Base-by-base conservation (phyloP, 768 basidiomycete species). In the Gyrodon lividus region DNA sequence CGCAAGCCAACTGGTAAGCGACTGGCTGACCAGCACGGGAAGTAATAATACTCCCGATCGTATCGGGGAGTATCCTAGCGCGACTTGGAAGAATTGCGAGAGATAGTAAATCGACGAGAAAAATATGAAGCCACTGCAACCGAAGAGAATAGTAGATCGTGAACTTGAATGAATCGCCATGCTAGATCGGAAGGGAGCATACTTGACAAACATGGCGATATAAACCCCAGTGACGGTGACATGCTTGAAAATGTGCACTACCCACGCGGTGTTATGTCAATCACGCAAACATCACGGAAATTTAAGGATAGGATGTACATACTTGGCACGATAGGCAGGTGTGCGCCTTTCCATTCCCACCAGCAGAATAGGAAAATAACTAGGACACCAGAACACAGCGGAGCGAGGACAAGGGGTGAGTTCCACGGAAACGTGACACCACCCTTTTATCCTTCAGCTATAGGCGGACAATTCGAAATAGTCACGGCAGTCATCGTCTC, bases 71-170 rank as follows among this genome's bases (percentile, higher is more conserved):
- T 79, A 81, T 6, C 82, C 83, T 16, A 84, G 68, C 4, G 80
- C 84, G 7, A 87, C 80, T 68, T 89, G 87, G 69, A 88, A 86
- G 63, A 81, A 89, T 56, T 86, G 83, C 2, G 89, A 87, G 0
- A 89, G 75, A 59, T 87, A 88, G 65, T 82, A 88, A 13, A 87
- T 62, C 8, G 84, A 77, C n/a, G 80, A 83, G 66, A 78, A 83
- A 64, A 82, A 84, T 2, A 83, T 71, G 55, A 83, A 78, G 22
- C 81, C 82, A 46, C 82, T 84, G 51, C 9, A 12, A 44, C 0
- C 13, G 7, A 9, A 10, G 19, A 26, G 10, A 30, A 59, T 48
- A 52, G n/a, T n/a, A n/a, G n/a, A 22, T 49, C 8, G 24, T 26
- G 24, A 26, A 7, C 4, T 26, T 26, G 24, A 7, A 24, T 37